Conservation (phyloP, 108 stramenopile species). For the Cylindrotheca closterium region DNA sequence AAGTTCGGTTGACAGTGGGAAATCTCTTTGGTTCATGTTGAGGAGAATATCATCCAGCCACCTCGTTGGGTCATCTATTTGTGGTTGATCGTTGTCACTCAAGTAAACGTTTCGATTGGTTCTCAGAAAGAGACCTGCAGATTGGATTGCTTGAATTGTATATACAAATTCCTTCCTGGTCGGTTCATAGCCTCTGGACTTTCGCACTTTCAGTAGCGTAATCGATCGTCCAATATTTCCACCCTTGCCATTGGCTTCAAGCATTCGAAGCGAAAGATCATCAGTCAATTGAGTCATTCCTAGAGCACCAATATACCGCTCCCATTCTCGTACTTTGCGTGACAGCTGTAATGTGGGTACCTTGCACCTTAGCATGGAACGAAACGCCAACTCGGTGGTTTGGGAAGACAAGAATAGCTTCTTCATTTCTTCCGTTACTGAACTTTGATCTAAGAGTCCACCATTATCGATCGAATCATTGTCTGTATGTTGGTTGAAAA, state of each 20-base stretch:
- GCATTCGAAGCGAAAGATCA: slow-evolving; percentile 60
- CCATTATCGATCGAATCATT: not conserved
- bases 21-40: slow-evolving; percentile 79
- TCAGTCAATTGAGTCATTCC: slow-evolving; percentile 65
- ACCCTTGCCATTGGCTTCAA: slow-evolving; percentile 84
- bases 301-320: slow-evolving; percentile 63
- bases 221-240: slow-evolving; percentile 78
- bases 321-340: slow-evolving; percentile 56
- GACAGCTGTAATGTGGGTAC: slow-evolving; percentile 55
- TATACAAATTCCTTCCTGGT: slow-evolving; percentile 53
- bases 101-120: slow-evolving; percentile 68
- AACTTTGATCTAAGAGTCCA: not conserved
- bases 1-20: slow-evolving; percentile 49
- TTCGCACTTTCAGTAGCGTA: slow-evolving; percentile 58
- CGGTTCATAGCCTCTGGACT: slow-evolving; percentile 52
- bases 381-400: slow-evolving; percentile 51
- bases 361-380: slow-evolving; percentile 53
- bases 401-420: slow-evolving; percentile 48
- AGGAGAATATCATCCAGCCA: slow-evolving; percentile 85
- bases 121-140: slow-evolving; percentile 52
- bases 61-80: slow-evolving; percentile 83
- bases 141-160: slow-evolving; percentile 62
- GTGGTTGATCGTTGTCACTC: slow-evolving; percentile 61
- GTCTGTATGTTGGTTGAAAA: slow-evolving; percentile 15
- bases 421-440: slow-evolving; percentile 11